Base-by-base conservation (phyloP, 257 asterid genomes). In the Nicotiana sylvestris region DNA sequence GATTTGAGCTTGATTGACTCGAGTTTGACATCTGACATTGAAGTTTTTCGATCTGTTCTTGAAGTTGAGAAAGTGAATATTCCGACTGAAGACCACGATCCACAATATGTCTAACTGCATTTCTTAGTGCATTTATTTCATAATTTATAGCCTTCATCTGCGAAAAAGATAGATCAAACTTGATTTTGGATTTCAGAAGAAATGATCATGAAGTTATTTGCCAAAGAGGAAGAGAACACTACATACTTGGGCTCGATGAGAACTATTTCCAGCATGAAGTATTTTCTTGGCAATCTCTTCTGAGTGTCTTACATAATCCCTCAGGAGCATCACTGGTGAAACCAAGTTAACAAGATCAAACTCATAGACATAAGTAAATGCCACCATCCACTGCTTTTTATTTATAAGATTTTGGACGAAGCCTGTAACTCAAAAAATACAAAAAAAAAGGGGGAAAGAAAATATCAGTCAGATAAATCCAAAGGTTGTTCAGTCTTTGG, bases 271-370 rank as follows among this genome's bases (percentile, higher is more conserved):
- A n/a, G 66, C 46, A 37, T 72, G 35, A 55, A 62, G 78, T 33
- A 49, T 62, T 80, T 76, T 29, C 69, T 21, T 33, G 37, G 84
- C 68, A 30, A 29, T 35, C 68, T 17, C 35, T 15, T 62, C 56
- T 61, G 60, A 30, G 12, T 60, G 17, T 9, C 30, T 46, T 21
- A 80, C 76, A 70, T 84, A 80, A 29, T 61, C 78, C 77, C 53
- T 80, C 84, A 84, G 78, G 49, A 84, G 84, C 58, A 37, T 72
- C 66, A 84, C 84, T 2, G 86, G 84, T 21, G 86, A 72, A 58
- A 84, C 43, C 67, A 57, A 13, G 35, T 80, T 32, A 62, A 70
- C 68, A 60, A 84, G 69, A 46, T 72, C 58, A 65, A 84, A 84
- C 43, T 65, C 86, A 10, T 84, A 84, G 60, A 84, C 83, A 51